Evolutionary conservation across 2,329 filamentous ascomycete genomes (phyloP), one percentile per base, ranked within the genome.

Genomic region (Leptosphaerulina australis): DNA sequence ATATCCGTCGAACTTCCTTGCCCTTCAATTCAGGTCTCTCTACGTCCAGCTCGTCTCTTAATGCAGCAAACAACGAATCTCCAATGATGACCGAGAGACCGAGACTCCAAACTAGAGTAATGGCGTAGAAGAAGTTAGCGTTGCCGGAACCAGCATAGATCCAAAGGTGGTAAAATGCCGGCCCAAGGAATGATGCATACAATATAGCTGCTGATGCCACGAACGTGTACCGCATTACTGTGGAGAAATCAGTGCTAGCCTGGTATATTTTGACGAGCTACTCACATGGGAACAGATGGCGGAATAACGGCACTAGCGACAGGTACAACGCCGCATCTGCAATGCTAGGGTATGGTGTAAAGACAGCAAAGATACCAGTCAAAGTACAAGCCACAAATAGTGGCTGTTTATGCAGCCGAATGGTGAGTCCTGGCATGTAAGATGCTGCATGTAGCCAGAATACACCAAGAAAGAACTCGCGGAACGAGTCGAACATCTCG

Each of bases 51-150:
- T 99, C 94, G 64, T 99, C 94, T 51, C 94, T 80, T 54, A 99
- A 77, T 5, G 92, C 85, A 0, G 94, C 91, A 75, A 95, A 97
- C 2, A 96, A 80, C 44, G 91, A 81, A 70, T 99, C 94, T 9
- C 90, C 91, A 5, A 97, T 83, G 22, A 99, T 77, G 55, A 99
- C 80, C 28, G 91, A 92, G 61, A 96, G 81, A 0, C 91, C 94
- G 18, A 99, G 73, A 68, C 91, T 96, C 94, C 94, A 99, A 0
- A 99, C 94, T n/a, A 99, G 77, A 0, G 94, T 99, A 64, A 99
- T 97, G 59, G 94, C 94, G 70, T 99, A 99, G 77, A 99, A 99
- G 77, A 99, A 99, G 72, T 99, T 99, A 51, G 94, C 94, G 66
- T 99, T 99, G 21, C 94, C 94, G 48, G 91, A 96, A 39, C 94